Base-by-base conservation (phyloP, 805 yeast genomes). In the Metschnikowia koreensis region DNA sequence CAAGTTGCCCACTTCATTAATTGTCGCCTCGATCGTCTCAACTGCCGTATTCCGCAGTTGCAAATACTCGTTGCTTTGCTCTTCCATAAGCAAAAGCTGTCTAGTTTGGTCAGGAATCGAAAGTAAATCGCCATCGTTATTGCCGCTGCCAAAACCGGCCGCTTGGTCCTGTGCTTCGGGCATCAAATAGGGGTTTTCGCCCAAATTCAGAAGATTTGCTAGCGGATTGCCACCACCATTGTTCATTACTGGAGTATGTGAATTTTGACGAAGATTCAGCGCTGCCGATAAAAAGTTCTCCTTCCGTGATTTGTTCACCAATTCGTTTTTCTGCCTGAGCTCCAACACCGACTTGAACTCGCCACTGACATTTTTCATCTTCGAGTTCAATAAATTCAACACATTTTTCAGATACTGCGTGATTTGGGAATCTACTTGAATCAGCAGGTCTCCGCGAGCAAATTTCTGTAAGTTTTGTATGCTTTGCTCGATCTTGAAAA, bases 1-100 rank as follows among this genome's bases (percentile, higher is more conserved):
- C 54, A 94, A 77, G 46, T 88, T 87, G 41, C 99, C 99, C 45
- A 94, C 96, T 68, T 94, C 98, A 64, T 93, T 93, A 55, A 94
- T 94, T 0, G 99, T 94, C n/a, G 90, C 81, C 66, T 94, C 99
- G 46, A 94, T 94, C 0, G 97, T 89, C 65, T 93, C 98, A 47
- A 94, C 97, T 0, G 99, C 99, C 43, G 84, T 68, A 61, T 84
- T 86, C 62, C 99, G 80, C 59, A 87, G 94, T 62, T 85, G 93
- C 50, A 92, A 73, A 65, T 94, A 94, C 53, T 76, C 79, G 39
- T 74, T 72, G 57, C 82, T 83, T 60, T 90, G 96, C 67, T 92
- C 97, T 62, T 93, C 97, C 67, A 92, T 71, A 62, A 89, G 75
- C 60, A 90, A 68, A 60, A 88, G 86, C 61, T 91, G 96, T 52